phyloP scores from a whole-genome alignment of 139 green algal species.

The Trebouxia sp. region DNA sequence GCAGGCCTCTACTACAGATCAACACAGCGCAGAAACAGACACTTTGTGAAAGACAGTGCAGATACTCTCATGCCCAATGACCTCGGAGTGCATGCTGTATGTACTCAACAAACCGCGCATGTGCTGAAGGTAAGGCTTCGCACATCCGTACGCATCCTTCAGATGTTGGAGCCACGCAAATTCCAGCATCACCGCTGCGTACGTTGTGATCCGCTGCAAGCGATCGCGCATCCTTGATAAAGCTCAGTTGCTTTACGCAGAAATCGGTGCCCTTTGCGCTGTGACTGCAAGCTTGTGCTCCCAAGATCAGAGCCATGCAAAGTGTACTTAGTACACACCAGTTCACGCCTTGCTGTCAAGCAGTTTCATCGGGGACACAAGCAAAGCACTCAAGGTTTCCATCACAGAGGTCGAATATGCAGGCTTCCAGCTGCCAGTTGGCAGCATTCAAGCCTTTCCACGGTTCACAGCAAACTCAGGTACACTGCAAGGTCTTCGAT shows the following conservation, averaged over 20 bases:
- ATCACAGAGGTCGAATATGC: not conserved
- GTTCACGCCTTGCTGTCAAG: not conserved
- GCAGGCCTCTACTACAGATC: too few relatives aligned
- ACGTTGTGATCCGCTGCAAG: not conserved
- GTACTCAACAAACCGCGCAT: not conserved
- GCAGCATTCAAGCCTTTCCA: not conserved
- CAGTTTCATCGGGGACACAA: too few relatives aligned
- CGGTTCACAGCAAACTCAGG: too few relatives aligned
- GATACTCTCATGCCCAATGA: not conserved
- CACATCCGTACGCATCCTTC: too few relatives aligned
- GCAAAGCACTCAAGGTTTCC: not conserved
- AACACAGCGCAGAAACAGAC: too few relatives aligned
- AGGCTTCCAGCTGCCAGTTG: not conserved
- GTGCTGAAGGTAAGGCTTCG: too few relatives aligned
- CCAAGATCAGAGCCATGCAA: conserved; percentile 3
- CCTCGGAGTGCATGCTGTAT: not conserved
- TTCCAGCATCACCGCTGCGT: not conserved
- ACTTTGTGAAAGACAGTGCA: too few relatives aligned
- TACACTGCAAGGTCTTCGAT: not conserved
- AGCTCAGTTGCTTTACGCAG: not conserved
- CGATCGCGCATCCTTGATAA: not conserved
- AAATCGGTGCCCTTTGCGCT: too few relatives aligned
- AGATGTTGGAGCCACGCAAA: not conserved
- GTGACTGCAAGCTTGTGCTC: not conserved
- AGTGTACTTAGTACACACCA: not conserved